These are phyloP conservation scores for Irpex lacteus DNA, from an alignment of 1,284 basidiomycete genomes.

Conservation along the genomic window DNA sequence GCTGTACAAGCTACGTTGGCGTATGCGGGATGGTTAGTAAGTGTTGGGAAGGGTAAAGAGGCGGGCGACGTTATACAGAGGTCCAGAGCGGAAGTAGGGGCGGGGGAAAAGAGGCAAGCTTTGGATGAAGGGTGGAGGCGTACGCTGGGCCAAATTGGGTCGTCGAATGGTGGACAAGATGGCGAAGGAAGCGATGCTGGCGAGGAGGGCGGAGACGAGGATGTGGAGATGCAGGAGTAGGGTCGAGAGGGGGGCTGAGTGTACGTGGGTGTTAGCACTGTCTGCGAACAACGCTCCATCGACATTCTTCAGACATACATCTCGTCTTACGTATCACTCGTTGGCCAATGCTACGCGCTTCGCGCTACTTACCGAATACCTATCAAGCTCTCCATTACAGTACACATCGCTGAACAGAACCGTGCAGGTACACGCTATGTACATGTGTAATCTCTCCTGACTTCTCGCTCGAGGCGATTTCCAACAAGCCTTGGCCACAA, in stretches of 20 bases:
- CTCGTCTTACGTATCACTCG: no score
- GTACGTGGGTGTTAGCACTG: no score
- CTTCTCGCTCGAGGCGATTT: no score
- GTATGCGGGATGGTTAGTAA: constrained; percentile 47
- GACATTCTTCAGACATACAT: no score
- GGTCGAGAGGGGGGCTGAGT: background rate
- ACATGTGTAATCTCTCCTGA: no score
- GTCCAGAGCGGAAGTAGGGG: constrained; percentile 24
- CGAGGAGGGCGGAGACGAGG: background rate
- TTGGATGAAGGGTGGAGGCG: constrained; percentile 30
- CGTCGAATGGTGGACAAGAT: background rate
- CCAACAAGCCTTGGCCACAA: no score
- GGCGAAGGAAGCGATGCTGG: background rate
- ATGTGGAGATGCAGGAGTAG: constrained; percentile 8
- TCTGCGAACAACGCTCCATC: no score
- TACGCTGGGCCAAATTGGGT: constrained; percentile 13
- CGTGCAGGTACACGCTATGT: no score
- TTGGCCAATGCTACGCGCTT: no score
- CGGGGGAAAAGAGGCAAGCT: constrained; percentile 19
- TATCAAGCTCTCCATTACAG: no score
- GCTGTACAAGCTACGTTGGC: constrained; percentile 35
- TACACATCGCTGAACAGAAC: no score
- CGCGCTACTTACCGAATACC: no score
- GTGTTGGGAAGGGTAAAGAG: constrained; percentile 35
- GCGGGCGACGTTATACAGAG: constrained; percentile 33